A percentile compares a stretch with the other conserved stretches of the same genome.
Evolutionary conservation across 2,329 filamentous ascomycete species (phyloP).

Genomic region (Colletotrichum endophyticum): DNA sequence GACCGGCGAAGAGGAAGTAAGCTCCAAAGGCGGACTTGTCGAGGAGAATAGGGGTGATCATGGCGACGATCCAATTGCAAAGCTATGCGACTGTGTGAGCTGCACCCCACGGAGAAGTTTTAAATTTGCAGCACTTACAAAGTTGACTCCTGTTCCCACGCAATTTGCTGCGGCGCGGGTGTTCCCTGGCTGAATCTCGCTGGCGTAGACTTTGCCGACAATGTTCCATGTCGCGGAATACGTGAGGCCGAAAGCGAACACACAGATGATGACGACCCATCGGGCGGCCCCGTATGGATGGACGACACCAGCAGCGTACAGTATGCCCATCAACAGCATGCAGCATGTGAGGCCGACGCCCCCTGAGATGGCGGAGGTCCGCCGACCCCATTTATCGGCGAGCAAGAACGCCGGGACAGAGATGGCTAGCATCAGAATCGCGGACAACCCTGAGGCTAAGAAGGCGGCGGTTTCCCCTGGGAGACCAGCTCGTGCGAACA

Average conservation of each 20-base stretch:
- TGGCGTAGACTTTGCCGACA: constrained; percentile 58
- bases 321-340: constrained; percentile 58
- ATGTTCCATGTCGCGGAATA: constrained; percentile 59
- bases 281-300: constrained; percentile 42
- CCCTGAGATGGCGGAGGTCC: constrained; percentile 57
- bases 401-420: constrained; percentile 61
- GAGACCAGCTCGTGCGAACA: constrained; percentile 66
- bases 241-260: constrained; percentile 53
- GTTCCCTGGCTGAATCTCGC: constrained; percentile 59
- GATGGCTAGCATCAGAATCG: constrained; percentile 61
- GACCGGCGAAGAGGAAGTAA: constrained; percentile 50
- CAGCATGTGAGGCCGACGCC: constrained; percentile 53
- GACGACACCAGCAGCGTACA: constrained; percentile 54
- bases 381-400: constrained; percentile 62
- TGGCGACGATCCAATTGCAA: constrained; percentile 49
- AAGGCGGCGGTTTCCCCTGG: constrained; percentile 58
- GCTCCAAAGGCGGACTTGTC: constrained; percentile 42
- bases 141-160: constrained; percentile 43
- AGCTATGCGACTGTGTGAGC: constrained; percentile 26
- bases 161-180: constrained; percentile 60
- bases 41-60: constrained; percentile 46
- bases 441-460: constrained; percentile 65
- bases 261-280: constrained; percentile 55
- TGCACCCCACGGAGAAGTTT: too few relatives aligned
- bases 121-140: neutral